phyloP scores from a whole-genome alignment of 257 asterid species.

The Leptodermis oblonga region DNA sequence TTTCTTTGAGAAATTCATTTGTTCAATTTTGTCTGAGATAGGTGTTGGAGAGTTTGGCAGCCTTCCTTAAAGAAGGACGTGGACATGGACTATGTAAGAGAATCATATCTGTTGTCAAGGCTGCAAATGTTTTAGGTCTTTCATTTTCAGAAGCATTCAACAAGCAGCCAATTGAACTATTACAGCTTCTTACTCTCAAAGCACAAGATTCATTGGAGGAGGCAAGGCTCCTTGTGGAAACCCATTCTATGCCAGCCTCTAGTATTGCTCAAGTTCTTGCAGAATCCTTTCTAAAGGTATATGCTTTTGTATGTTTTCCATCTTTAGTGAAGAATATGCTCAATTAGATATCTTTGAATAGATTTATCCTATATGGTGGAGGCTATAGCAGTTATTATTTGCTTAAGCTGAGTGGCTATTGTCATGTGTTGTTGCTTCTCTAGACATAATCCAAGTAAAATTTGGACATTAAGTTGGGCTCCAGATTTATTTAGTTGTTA shows the following conservation, averaged over 20 bases:
- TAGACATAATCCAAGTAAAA: not conserved
- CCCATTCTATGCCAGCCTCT: conserved; percentile 89
- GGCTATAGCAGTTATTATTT: not conserved
- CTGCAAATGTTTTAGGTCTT: conserved; percentile 87
- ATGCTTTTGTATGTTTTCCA: conserved; percentile 2
- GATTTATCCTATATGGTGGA: not conserved
- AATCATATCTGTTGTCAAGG: conserved; percentile 79
- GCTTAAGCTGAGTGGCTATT: not conserved
- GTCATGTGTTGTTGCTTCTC: not conserved
- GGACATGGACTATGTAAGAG: conserved; percentile 82
- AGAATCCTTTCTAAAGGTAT: conserved; percentile 91
- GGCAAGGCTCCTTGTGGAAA: conserved; percentile 73
- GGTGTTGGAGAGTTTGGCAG: conserved; percentile 73
- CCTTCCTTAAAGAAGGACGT: conserved; percentile 59
- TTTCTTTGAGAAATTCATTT: not conserved
- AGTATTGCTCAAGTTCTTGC: conserved; percentile 97
- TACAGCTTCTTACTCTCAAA: conserved; percentile 90
- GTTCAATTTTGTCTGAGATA: conserved; percentile 17
- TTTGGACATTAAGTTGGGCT: not conserved
- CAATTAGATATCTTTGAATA: not conserved
- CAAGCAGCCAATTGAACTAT: conserved; percentile 85
- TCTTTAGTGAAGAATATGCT: not conserved
- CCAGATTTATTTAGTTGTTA: not conserved
- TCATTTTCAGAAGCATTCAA: conserved; percentile 88
- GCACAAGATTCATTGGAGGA: conserved; percentile 97